phyloP scores from a whole-genome alignment of 2,329 filamentous ascomycete species.

The Hypoxylon sp. region DNA sequence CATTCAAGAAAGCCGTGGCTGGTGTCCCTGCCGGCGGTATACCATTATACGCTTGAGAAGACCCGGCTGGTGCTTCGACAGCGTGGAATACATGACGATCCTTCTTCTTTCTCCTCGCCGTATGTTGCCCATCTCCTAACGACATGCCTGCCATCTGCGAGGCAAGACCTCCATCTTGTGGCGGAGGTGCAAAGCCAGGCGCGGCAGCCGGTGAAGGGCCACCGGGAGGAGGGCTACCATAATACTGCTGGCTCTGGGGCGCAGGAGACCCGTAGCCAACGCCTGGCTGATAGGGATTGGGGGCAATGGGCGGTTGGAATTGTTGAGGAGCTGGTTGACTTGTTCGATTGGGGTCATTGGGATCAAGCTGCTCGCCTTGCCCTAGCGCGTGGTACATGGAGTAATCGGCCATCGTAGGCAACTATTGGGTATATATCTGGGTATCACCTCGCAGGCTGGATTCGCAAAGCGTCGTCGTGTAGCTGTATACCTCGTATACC shows the following conservation, averaged over 20 bases:
- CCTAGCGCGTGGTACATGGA: constrained; percentile 70
- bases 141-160: constrained; percentile 85
- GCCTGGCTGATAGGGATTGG: constrained; percentile 68
- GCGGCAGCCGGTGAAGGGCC: constrained; percentile 53
- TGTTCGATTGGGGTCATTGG: constrained; percentile 68
- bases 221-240: constrained; percentile 56
- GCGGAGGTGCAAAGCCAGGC: constrained; percentile 56
- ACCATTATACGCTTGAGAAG: constrained; percentile 78
- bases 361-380: constrained; percentile 68
- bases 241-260: constrained; percentile 59
- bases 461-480: constrained; percentile 15
- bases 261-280: constrained; percentile 58
- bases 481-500: constrained; percentile 19
- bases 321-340: constrained; percentile 67
- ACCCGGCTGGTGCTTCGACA: constrained; percentile 79
- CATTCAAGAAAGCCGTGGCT: constrained; percentile 72
- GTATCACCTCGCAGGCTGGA: constrained; percentile 3
- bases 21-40: constrained; percentile 72
- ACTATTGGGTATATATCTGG: constrained; percentile 4
- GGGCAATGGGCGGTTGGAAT: constrained; percentile 69
- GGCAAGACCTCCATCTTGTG: constrained; percentile 67
- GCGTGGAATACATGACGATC: constrained; percentile 93
- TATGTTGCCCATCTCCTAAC: constrained; percentile 70
- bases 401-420: constrained; percentile 67
- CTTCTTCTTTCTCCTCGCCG: constrained; percentile 85